Conservation (phyloP, 352 stramenopile genomes). For the Globisporangium orthogonon region DNA sequence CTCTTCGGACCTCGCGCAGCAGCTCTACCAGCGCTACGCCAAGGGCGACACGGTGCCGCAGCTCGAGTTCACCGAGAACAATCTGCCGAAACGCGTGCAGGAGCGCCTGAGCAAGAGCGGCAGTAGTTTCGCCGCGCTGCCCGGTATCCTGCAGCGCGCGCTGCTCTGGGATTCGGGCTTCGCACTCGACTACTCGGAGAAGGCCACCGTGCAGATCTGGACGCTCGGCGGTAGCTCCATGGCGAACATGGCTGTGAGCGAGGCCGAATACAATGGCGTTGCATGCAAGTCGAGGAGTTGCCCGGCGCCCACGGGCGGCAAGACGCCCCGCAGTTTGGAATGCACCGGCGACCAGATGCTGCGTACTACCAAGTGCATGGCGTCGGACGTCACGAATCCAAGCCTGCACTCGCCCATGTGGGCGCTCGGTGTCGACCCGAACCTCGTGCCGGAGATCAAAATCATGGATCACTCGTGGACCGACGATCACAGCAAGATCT, state of each 20-base stretch:
- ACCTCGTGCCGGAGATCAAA: neutral
- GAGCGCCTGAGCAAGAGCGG: slow-evolving; percentile 13
- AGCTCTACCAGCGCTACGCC: slow-evolving; percentile 10
- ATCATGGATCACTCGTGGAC: slow-evolving; percentile 5
- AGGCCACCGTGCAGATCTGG: slow-evolving; percentile 20
- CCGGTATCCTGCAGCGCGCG: slow-evolving; percentile 34
- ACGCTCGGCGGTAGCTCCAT: slow-evolving; percentile 23
- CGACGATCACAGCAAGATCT: neutral
- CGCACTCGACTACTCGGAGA: slow-evolving; percentile 8
- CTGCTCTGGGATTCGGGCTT: slow-evolving; percentile 57
- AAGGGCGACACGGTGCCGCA: neutral
- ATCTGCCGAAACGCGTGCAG: slow-evolving; percentile 1
- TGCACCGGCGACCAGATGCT: slow-evolving; percentile 21
- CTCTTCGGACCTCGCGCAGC: slow-evolving; percentile 14
- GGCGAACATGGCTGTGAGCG: slow-evolving; percentile 19
- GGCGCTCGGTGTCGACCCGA: slow-evolving; percentile 11
- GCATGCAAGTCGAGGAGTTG: slow-evolving; percentile 16
- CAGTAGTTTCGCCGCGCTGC: slow-evolving; percentile 17
- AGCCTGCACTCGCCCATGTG: slow-evolving; percentile 19
- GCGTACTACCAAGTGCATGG: slow-evolving; percentile 18
- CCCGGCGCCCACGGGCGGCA: slow-evolving; percentile 10
- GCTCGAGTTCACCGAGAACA: neutral
- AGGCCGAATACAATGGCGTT: slow-evolving; percentile 13
- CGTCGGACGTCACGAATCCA: slow-evolving; percentile 6
- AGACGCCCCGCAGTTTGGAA: slow-evolving; percentile 10